Percentiles rank a stretch among this genome's conserved stretches.
phyloP scores from a whole-genome alignment of 805 yeast species.

The Naumovozyma baii region DNA sequence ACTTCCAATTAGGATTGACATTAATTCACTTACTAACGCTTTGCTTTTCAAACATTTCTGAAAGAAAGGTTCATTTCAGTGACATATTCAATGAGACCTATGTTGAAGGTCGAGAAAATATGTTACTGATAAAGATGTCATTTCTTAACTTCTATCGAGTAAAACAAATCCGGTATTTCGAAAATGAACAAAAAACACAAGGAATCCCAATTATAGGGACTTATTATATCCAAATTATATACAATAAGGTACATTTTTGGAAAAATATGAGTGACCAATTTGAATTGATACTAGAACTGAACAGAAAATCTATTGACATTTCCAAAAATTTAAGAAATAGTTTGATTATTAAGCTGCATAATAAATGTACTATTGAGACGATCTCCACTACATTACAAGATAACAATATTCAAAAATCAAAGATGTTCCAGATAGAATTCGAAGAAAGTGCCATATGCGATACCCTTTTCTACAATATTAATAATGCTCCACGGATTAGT shows the following conservation, averaged over 20 bases:
- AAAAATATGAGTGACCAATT: slow-evolving; percentile 3
- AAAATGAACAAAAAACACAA: not conserved
- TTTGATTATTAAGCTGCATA: slow-evolving; percentile 6
- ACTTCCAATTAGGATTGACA: not conserved
- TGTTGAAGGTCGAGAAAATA: too few species aligned
- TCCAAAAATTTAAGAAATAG: slow-evolving; percentile 7
- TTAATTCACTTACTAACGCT: not conserved
- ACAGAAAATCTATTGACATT: slow-evolving; percentile 7
- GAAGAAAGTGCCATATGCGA: slow-evolving; percentile 1
- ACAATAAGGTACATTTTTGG: slow-evolving; percentile 13
- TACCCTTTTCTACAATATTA: slow-evolving; percentile 5
- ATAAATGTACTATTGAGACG: slow-evolving; percentile 1
- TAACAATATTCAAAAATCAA: slow-evolving; percentile 2
- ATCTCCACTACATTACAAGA: not conserved
- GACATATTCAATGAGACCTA: not conserved
- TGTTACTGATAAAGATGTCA: too few species aligned
- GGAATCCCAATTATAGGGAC: not conserved
- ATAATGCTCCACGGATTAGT: slow-evolving; percentile 24
- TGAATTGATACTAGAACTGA: slow-evolving; percentile 9
- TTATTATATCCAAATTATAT: slow-evolving; percentile 8
- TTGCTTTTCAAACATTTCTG: not conserved
- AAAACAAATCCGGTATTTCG: not conserved
- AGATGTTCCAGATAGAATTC: slow-evolving; percentile 8
- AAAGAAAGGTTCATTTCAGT: not conserved
- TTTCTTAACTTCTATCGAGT: not conserved